phyloP scores from a whole-genome alignment of 2,329 filamentous ascomycete genomes.

The Cercospora zeina region DNA sequence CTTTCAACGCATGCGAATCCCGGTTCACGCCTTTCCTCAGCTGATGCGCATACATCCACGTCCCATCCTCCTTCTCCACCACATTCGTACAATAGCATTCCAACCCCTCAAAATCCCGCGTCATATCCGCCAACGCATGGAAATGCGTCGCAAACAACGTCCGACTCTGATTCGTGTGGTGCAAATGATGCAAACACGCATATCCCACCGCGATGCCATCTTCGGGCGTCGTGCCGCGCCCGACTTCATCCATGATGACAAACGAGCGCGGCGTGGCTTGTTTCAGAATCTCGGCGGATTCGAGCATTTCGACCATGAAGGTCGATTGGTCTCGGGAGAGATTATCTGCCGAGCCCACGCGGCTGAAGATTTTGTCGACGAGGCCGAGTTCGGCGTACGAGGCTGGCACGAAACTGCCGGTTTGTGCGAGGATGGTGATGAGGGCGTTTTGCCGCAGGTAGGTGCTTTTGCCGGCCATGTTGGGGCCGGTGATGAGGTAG shows the following conservation, averaged over 20 bases:
- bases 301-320: constrained; percentile 99
- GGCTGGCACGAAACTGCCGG: constrained; percentile 89
- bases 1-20: constrained; percentile 87
- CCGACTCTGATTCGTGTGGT: constrained; percentile 72
- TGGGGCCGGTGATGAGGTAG: constrained; percentile 75
- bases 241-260: constrained; percentile 97
- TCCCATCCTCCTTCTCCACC: constrained; percentile 63
- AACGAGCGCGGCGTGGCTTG: constrained; percentile 81
- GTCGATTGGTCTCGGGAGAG: constrained; percentile 94
- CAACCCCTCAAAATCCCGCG: constrained; percentile 58
- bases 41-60: constrained; percentile 84
- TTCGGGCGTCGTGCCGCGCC: constrained; percentile 87
- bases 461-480: constrained; percentile 97
- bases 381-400: constrained; percentile 81
- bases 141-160: constrained; percentile 95
- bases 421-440: constrained; percentile 89
- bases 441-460: constrained; percentile 94
- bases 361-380: constrained; percentile 94
- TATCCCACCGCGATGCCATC: constrained; percentile 89
- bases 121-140: constrained; percentile 78
- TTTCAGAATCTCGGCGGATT: constrained; percentile 86
- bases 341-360: constrained; percentile 85
- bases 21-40: constrained; percentile 80
- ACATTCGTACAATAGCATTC: constrained; percentile 89
- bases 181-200: constrained; percentile 81